Conservation (phyloP, 2,329 filamentous ascomycete species). For the Teratosphaeria gauchensis region DNA sequence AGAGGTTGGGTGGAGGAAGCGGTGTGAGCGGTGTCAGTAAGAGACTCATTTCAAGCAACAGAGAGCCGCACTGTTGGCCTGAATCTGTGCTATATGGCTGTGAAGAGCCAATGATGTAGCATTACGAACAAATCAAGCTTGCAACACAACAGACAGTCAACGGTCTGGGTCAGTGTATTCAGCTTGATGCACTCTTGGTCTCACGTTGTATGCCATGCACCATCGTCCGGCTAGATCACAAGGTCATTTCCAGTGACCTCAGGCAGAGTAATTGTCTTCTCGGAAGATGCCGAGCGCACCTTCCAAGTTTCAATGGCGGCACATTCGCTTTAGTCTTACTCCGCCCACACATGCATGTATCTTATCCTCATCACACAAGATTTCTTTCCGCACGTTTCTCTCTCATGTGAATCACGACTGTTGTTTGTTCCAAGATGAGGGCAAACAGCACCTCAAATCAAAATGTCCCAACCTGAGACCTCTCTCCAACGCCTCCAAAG, state of each 20-base stretch:
- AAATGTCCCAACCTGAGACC: neutral
- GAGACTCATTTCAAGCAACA: neutral
- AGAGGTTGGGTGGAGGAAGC: neutral
- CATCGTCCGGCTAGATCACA: too few species aligned
- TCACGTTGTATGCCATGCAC: too few species aligned
- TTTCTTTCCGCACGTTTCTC: too few species aligned
- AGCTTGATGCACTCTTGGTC: too few species aligned
- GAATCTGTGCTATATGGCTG: neutral
- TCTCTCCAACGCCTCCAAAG: neutral
- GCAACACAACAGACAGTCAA: too few species aligned
- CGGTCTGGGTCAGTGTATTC: too few species aligned
- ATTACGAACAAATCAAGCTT: neutral
- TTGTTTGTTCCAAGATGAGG: neutral
- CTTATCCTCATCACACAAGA: too few species aligned
- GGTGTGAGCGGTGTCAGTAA: neutral
- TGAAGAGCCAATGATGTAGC: neutral
- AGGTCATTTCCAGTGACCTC: too few species aligned
- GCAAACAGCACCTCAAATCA: neutral
- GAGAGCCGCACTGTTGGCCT: neutral
- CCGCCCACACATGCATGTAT: neutral
- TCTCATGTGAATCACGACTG: neutral
- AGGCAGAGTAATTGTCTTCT: too few species aligned
- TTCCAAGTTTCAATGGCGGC: constrained; percentile 4
- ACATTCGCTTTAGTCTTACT: neutral
- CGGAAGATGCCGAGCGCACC: constrained; percentile 8